phyloP scores from a whole-genome alignment of 768 basidiomycete species.

The Russula sp. region DNA sequence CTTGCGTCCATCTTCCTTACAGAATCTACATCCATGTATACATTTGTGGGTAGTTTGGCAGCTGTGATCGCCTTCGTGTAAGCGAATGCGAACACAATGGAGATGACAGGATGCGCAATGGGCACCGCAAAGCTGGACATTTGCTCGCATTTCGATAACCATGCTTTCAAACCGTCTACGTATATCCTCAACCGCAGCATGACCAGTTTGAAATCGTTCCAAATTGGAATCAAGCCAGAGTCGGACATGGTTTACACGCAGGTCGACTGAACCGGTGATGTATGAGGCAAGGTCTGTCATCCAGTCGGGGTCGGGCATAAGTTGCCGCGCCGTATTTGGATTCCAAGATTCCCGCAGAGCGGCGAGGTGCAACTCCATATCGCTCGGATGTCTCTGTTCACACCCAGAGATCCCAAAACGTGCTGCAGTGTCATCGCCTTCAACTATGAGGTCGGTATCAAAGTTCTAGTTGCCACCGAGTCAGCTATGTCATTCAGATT shows the following conservation, averaged over 20 bases:
- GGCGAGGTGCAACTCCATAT: constrained; percentile 25
- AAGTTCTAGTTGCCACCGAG: constrained; percentile 34
- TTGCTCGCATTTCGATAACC: constrained; percentile 39
- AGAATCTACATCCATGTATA: constrained; percentile 36
- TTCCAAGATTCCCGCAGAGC: constrained; percentile 28
- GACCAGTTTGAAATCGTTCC: constrained; percentile 36
- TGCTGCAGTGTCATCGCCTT: constrained; percentile 31
- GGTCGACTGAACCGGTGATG: constrained; percentile 34
- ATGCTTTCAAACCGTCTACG: constrained; percentile 37
- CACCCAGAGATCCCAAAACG: constrained; percentile 30
- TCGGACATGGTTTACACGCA: constrained; percentile 41
- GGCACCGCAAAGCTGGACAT: constrained; percentile 42
- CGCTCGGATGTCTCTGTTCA: constrained; percentile 14
- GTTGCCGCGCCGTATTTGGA: constrained; percentile 28
- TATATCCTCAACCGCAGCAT: constrained; percentile 41
- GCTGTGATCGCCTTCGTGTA: constrained; percentile 41
- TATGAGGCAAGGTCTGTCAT: constrained; percentile 31
- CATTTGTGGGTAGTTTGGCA: constrained; percentile 48
- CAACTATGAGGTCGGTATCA: constrained; percentile 41
- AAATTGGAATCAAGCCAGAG: constrained; percentile 47
- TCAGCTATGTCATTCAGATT: neutral
- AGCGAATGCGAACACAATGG: constrained; percentile 38
- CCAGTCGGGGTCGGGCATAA: constrained; percentile 38
- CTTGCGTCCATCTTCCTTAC: constrained; percentile 29
- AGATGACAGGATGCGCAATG: constrained; percentile 44